phyloP scores from a whole-genome alignment of 768 basidiomycete species.

The Mrakia blollopis region DNA sequence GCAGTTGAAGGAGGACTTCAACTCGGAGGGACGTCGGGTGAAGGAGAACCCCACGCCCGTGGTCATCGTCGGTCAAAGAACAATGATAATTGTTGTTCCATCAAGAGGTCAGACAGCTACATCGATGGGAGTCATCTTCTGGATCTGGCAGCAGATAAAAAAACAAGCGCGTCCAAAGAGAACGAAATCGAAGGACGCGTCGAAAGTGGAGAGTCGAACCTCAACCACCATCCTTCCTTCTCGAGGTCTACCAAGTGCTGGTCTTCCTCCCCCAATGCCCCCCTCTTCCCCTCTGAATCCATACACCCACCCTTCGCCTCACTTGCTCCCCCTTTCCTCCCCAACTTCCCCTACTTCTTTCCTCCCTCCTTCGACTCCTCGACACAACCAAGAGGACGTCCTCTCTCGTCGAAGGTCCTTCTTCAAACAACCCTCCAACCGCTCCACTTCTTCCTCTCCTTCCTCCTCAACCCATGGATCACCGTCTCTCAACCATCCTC shows the following conservation, averaged over 20 bases:
- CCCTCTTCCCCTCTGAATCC: slow-evolving; percentile 6
- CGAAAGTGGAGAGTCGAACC: neutral
- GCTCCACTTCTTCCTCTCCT: neutral
- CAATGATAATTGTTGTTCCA: too few species aligned
- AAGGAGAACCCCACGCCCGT: neutral
- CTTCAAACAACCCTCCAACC: slow-evolving; percentile 1
- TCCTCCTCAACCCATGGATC: neutral
- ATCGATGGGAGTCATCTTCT: too few species aligned
- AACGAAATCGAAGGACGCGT: too few species aligned
- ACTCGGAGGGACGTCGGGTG: neutral
- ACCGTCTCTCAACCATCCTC: neutral
- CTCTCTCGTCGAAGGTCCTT: slow-evolving; percentile 4
- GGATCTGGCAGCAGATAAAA: too few species aligned
- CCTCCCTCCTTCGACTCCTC: slow-evolving; percentile 2
- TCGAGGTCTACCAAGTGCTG: slow-evolving; percentile 6
- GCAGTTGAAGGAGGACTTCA: neutral
- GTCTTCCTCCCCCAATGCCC: neutral
- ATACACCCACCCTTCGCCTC: neutral
- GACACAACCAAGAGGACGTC: neutral
- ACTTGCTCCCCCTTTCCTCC: neutral
- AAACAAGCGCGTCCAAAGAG: too few species aligned
- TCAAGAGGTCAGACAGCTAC: too few species aligned
- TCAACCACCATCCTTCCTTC: neutral
- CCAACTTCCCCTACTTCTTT: neutral
- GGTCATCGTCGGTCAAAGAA: too few species aligned